These are phyloP conservation scores for Huntiella abstrusa DNA, from an alignment of 2,329 filamentous ascomycete genomes.

Conservation along the genomic window DNA sequence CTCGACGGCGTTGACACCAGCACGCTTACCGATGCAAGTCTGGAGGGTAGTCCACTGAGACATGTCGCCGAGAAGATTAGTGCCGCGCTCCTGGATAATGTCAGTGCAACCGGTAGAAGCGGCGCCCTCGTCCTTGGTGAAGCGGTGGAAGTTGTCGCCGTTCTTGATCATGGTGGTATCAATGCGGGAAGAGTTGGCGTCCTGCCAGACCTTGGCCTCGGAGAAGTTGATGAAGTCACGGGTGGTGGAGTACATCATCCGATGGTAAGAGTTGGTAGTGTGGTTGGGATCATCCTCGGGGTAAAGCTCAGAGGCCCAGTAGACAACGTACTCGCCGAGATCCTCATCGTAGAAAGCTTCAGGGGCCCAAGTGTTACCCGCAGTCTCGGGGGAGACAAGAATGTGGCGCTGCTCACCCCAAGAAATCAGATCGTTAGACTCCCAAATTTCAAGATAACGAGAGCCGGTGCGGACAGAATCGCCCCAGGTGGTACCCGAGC, in stretches of 20 bases:
- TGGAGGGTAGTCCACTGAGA: conserved; percentile 25
- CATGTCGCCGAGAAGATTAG: conserved; percentile 22
- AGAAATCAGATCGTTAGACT: conserved; percentile 28
- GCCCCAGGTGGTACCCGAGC: conserved; percentile 32
- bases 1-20: conserved; percentile 29
- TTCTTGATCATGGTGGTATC: conserved; percentile 31
- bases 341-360: conserved; percentile 30
- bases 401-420: conserved; percentile 33
- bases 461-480: conserved; percentile 28
- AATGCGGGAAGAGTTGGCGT: conserved; percentile 30
- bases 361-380: conserved; percentile 35
- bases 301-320: conserved; percentile 28
- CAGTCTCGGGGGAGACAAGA: conserved; percentile 27
- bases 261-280: conserved; percentile 26
- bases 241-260: conserved; percentile 33
- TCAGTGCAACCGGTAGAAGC: conserved; percentile 30
- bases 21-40: conserved; percentile 30
- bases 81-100: conserved; percentile 33
- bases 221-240: conserved; percentile 31
- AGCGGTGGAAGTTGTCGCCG: conserved; percentile 27
- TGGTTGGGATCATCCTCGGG: conserved; percentile 22
- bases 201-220: conserved; percentile 29
- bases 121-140: conserved; percentile 35
- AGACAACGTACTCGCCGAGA: conserved; percentile 25
- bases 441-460: conserved; percentile 33